Conservation (phyloP, 2,329 filamentous ascomycete genomes). For the Pseudocercospora vitis region DNA sequence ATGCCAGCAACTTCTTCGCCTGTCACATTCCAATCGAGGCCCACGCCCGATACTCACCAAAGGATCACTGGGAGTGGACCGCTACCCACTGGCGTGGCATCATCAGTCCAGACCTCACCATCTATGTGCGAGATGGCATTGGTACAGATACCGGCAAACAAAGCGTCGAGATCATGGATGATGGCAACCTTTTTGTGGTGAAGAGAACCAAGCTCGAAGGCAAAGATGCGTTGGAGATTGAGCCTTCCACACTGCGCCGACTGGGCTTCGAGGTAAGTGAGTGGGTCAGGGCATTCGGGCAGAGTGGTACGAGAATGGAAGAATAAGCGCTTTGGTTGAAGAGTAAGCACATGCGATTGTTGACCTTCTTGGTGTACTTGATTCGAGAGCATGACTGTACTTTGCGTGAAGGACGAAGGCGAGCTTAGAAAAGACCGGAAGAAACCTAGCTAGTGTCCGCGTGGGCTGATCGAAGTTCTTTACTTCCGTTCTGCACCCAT, state of each 20-base stretch:
- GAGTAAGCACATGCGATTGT: background rate
- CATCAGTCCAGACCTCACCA: conserved; percentile 74
- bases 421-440: background rate
- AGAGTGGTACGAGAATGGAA: conserved; percentile 15
- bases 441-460: background rate
- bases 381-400: background rate
- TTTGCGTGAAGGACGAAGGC: background rate
- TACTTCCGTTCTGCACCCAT: background rate
- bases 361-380: conserved; percentile 6
- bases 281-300: conserved; percentile 57
- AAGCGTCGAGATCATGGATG: conserved; percentile 44
- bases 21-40: conserved; percentile 64
- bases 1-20: conserved; percentile 73
- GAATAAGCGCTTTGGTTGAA: conserved; percentile 11
- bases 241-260: conserved; percentile 61
- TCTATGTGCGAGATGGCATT: conserved; percentile 59
- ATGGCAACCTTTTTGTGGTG: conserved; percentile 43
- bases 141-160: conserved; percentile 27
- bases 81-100: conserved; percentile 89
- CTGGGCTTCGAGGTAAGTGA: conserved; percentile 87
- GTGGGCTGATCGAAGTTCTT: background rate
- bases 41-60: conserved; percentile 70
- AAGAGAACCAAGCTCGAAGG: conserved; percentile 41
- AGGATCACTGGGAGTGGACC: conserved; percentile 98
- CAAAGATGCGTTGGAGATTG: conserved; percentile 35